These are phyloP conservation scores for Monosporozyma unispora DNA, from an alignment of 805 yeast genomes.

Conservation along the genomic window DNA sequence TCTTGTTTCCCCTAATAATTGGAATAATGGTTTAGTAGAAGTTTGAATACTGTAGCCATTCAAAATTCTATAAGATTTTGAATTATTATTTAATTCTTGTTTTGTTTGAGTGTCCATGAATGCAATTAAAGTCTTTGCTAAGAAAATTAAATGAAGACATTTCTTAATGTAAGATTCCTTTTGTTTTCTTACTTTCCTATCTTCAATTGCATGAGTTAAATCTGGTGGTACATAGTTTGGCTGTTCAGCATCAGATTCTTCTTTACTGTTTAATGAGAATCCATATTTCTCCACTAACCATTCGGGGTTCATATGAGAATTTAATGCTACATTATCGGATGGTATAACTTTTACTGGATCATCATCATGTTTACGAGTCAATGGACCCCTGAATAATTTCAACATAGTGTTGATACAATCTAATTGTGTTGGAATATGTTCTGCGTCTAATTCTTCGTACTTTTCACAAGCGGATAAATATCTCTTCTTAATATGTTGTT, in stretches of 20 bases:
- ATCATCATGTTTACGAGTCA: constrained; percentile 34
- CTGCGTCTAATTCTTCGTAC: constrained; percentile 20
- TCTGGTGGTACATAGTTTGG: constrained; percentile 41
- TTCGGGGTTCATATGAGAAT: constrained; percentile 47
- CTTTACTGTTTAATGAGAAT: constrained; percentile 33
- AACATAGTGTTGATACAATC: constrained; percentile 54
- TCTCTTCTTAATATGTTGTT: constrained; percentile 43
- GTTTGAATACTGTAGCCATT: constrained; percentile 17
- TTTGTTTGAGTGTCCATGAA: constrained; percentile 7
- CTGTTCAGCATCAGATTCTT: constrained; percentile 15
- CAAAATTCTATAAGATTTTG: constrained; percentile 23
- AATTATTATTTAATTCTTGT: constrained; percentile 9
- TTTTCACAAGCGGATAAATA: constrained; percentile 32
- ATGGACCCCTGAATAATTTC: constrained; percentile 60
- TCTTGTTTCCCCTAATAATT: constrained; percentile 23
- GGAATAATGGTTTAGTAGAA: constrained; percentile 24
- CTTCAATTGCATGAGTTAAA: constrained; percentile 27
- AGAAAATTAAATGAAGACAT: constrained; percentile 43
- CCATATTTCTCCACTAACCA: constrained; percentile 41
- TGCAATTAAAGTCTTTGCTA: constrained; percentile 31
- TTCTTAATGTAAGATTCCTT: constrained; percentile 48
- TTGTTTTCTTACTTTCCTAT: constrained; percentile 25
- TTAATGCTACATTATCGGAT: constrained; percentile 41
- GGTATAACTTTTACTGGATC: constrained; percentile 49
- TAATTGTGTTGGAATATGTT: constrained; percentile 40